A percentile compares a stretch with the other conserved stretches of the same genome.
These are phyloP conservation scores for Trifolium dubium DNA, from an alignment of 306 rosid genomes.

Conservation along the genomic window DNA sequence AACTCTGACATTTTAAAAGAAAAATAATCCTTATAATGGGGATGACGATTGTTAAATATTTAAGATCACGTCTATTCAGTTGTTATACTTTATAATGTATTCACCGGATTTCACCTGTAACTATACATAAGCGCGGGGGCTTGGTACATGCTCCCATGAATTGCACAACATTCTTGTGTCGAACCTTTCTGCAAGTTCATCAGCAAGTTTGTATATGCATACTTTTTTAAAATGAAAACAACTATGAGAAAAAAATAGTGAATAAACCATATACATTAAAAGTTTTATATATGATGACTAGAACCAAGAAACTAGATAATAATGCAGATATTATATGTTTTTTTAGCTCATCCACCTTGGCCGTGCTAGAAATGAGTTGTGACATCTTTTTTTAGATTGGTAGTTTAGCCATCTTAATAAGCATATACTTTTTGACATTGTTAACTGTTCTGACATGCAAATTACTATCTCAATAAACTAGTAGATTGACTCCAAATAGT, in stretches of 20 bases:
- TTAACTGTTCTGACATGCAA: neutral
- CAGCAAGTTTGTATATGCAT: constrained; percentile 17
- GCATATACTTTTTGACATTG: constrained; percentile 5
- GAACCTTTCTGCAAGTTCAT: constrained; percentile 84
- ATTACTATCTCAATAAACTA: constrained; percentile 28
- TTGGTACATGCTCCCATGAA: constrained; percentile 99
- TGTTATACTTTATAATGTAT: constrained; percentile 13
- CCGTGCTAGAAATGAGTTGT: constrained; percentile 20
- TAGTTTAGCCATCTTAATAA: constrained; percentile 1
- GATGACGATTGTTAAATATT: constrained; percentile 18
- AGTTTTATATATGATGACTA: neutral
- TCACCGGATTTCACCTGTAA: constrained; percentile 71
- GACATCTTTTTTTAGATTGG: constrained; percentile 10
- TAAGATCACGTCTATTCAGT: constrained; percentile 24
- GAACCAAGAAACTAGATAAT: constrained; percentile 25
- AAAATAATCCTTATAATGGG: constrained; percentile 15
- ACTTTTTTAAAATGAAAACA: neutral
- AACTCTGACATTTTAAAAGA: constrained; percentile 63
- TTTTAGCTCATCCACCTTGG: constrained; percentile 21
- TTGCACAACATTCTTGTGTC: constrained; percentile 98
- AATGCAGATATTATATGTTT: constrained; percentile 29
- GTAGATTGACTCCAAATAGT: constrained; percentile 28
- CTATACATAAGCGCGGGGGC: constrained; percentile 84
- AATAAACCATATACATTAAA: neutral
- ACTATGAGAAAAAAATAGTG: constrained; percentile 7